These are phyloP conservation scores for Alloteropsis semialata DNA, from an alignment of 176 grass and related monocot genomes.

Conservation along the genomic window DNA sequence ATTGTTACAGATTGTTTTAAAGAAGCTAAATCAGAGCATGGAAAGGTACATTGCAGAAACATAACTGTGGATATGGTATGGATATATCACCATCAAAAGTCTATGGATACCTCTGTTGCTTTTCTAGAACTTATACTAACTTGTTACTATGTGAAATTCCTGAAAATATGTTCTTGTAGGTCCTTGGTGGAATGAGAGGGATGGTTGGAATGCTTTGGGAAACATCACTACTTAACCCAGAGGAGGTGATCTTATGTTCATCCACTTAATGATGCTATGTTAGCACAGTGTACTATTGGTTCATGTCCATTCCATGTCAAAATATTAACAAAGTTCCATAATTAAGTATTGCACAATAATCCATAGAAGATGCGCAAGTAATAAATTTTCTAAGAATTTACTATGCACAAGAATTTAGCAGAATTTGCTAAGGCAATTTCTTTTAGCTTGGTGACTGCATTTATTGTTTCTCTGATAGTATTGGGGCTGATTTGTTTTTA, in stretches of 20 bases:
- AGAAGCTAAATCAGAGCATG: slow-evolving; percentile 92
- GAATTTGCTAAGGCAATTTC: not conserved
- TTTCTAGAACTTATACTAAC: not conserved
- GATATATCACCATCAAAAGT: not conserved
- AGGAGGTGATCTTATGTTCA: slow-evolving; percentile 68
- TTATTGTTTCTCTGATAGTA: not conserved
- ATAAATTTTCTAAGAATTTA: not conserved
- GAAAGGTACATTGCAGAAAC: slow-evolving; percentile 98
- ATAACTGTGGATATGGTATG: slow-evolving; percentile 91
- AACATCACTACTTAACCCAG: slow-evolving; percentile 93
- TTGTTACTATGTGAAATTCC: not conserved
- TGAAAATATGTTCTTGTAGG: slow-evolving; percentile 44
- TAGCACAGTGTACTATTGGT: not conserved
- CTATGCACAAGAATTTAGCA: not conserved
- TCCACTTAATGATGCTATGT: not conserved
- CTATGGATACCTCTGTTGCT: not conserved
- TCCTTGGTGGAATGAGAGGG: slow-evolving; percentile 99
- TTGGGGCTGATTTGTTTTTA: slow-evolving; percentile 15
- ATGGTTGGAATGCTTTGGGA: slow-evolving; percentile 98
- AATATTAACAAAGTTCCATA: not conserved
- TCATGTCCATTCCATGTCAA: not conserved
- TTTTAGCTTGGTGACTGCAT: not conserved
- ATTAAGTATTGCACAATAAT: not conserved
- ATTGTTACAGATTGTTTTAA: slow-evolving; percentile 52
- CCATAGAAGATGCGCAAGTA: too few relatives aligned